Conservation (phyloP, 768 basidiomycete genomes). For the Termitomyces sp. region DNA sequence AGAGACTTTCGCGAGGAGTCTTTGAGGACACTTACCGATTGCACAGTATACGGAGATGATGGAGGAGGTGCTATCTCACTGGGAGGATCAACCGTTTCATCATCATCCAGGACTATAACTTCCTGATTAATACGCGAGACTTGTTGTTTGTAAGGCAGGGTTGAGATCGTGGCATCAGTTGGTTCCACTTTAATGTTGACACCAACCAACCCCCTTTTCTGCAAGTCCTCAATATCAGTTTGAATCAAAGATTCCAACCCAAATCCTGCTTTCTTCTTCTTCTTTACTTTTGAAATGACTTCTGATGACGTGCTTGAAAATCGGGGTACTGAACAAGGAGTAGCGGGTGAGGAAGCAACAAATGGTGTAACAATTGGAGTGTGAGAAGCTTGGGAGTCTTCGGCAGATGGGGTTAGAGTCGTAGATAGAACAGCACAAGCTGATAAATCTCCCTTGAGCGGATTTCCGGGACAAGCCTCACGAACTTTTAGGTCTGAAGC, state of each 20-base stretch:
- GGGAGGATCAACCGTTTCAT: not conserved
- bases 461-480: not conserved
- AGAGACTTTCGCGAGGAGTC: not conserved
- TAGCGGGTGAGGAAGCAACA: not conserved
- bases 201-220: constrained; percentile 3
- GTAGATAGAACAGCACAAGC: not conserved
- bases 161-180: not conserved
- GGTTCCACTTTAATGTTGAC: constrained; percentile 3
- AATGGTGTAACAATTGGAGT: not conserved
- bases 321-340: not conserved
- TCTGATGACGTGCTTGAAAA: not conserved
- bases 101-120: constrained; percentile 1
- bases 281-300: not conserved
- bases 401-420: not conserved
- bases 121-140: not conserved
- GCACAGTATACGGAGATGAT: not conserved
- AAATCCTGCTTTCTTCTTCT: constrained; percentile 10
- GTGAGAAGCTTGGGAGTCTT: not conserved
- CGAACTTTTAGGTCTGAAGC: not conserved
- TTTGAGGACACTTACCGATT: not conserved
- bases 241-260: constrained; percentile 10
- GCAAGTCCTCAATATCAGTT: constrained; percentile 14
- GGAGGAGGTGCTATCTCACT: not conserved
- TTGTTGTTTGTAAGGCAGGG: not conserved
- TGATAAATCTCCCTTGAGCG: not conserved